Conservation (phyloP, 805 yeast species). For the Wickerhamiella bombiphila region DNA sequence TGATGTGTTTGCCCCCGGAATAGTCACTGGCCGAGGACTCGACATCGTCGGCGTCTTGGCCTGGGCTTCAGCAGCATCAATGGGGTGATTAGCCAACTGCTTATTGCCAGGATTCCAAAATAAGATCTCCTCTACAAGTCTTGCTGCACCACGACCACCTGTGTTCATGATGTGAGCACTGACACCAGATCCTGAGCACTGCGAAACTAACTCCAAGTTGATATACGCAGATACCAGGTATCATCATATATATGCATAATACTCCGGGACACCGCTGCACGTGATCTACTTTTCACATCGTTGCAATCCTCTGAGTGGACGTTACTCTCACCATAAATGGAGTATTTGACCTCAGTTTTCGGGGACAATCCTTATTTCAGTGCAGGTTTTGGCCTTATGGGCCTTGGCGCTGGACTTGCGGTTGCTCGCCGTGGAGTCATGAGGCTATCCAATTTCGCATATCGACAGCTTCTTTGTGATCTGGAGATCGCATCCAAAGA, state of each 20-base stretch:
- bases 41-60: background rate
- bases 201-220: no score
- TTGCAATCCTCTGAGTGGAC: no score
- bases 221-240: no score
- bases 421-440: slow-evolving; percentile 54
- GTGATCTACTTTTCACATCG: no score
- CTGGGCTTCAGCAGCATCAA: slow-evolving; percentile 2
- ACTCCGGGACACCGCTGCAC: no score
- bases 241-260: no score
- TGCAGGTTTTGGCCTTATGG: slow-evolving; percentile 96
- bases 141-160: slow-evolving; percentile 17
- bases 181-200: background rate
- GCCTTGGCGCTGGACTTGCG: slow-evolving; percentile 81
- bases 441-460: slow-evolving; percentile 49
- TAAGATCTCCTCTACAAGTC: slow-evolving; percentile 20
- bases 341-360: slow-evolving; percentile 18
- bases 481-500: slow-evolving; percentile 88
- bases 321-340: no score
- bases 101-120: slow-evolving; percentile 11
- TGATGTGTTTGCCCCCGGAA: background rate
- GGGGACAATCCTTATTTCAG: slow-evolving; percentile 86
- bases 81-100: slow-evolving; percentile 2
- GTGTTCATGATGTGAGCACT: background rate
- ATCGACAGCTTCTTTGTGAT: slow-evolving; percentile 77
- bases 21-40: background rate